phyloP scores from a whole-genome alignment of 176 grass and related monocot genomes.

The Secale cereale region DNA sequence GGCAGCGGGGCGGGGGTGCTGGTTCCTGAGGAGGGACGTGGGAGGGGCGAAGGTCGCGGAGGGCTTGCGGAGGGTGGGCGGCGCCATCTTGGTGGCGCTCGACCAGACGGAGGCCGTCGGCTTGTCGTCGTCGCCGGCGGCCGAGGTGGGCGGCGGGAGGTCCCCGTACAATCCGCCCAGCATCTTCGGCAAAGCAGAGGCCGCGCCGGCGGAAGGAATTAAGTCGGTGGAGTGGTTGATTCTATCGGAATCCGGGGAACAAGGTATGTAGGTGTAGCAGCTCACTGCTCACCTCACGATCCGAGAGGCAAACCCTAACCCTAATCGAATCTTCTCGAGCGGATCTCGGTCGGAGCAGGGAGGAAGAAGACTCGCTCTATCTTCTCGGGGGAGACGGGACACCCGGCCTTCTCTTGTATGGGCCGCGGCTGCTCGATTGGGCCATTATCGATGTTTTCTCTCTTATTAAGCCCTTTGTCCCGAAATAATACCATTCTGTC shows the following conservation, averaged over 20 bases:
- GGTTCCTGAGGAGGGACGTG: slow-evolving; percentile 60
- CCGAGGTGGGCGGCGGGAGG: slow-evolving; percentile 80
- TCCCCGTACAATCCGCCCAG: slow-evolving; percentile 90
- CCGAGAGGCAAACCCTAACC: neutral
- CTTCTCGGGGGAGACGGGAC: neutral
- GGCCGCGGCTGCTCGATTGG: neutral
- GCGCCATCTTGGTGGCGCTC: slow-evolving; percentile 93
- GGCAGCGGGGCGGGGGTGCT: slow-evolving; percentile 27
- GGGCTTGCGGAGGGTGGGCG: slow-evolving; percentile 83
- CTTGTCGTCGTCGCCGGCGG: slow-evolving; percentile 74
- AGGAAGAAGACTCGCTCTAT: neutral
- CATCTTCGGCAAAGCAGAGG: slow-evolving; percentile 28
- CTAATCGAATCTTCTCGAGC: neutral
- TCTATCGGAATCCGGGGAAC: neutral
- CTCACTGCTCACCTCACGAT: neutral
- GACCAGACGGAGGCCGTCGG: slow-evolving; percentile 77
- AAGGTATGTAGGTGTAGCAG: neutral
- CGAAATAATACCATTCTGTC: too few species aligned
- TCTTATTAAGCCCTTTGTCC: too few species aligned
- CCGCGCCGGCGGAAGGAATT: neutral
- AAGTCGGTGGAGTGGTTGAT: too few species aligned
- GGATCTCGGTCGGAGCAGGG: neutral
- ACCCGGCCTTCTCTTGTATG: neutral
- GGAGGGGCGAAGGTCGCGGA: slow-evolving; percentile 61
- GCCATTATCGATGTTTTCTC: neutral